phyloP scores from a whole-genome alignment of 23 red algal species.

The Pyropia yezoensis region DNA sequence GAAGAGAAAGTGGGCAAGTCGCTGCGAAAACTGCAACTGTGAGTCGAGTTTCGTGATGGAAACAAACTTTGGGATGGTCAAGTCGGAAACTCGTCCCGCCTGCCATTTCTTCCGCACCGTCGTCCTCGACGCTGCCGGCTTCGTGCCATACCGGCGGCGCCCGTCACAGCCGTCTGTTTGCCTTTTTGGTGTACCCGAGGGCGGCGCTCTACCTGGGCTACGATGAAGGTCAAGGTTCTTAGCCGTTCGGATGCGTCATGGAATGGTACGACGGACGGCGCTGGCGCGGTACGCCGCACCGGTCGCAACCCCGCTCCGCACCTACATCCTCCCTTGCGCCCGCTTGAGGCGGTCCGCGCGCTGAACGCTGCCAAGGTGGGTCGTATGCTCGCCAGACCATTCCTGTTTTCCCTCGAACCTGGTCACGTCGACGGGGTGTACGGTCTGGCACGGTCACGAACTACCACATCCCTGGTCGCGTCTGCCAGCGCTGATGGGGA shows the following conservation, averaged over 20 bases:
- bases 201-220: neutral
- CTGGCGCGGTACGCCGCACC: constrained; percentile 15
- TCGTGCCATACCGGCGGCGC: no score
- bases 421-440: constrained; percentile 88
- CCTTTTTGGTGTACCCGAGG: no score
- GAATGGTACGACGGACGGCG: constrained; percentile 47
- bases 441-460: constrained; percentile 37
- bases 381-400: constrained; percentile 75
- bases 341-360: constrained; percentile 73
- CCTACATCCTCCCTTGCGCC: constrained; percentile 68
- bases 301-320: constrained; percentile 34
- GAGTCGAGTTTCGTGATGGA: no score
- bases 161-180: no score
- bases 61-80: no score
- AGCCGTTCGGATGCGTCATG: constrained; percentile 81
- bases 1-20: no score
- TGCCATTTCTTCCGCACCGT: no score
- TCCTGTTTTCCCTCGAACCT: constrained; percentile 56
- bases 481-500: constrained; percentile 79
- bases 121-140: no score
- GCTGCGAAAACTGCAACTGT: no score
- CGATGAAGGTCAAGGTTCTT: constrained; percentile 78
- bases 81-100: no score
- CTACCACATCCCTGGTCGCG: constrained; percentile 30
- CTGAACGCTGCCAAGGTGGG: constrained; percentile 84